Evolutionary conservation across 257 asterid species (phyloP), one percentile per base, ranked within the genome.

Genomic region (Paulownia fortunei): DNA sequence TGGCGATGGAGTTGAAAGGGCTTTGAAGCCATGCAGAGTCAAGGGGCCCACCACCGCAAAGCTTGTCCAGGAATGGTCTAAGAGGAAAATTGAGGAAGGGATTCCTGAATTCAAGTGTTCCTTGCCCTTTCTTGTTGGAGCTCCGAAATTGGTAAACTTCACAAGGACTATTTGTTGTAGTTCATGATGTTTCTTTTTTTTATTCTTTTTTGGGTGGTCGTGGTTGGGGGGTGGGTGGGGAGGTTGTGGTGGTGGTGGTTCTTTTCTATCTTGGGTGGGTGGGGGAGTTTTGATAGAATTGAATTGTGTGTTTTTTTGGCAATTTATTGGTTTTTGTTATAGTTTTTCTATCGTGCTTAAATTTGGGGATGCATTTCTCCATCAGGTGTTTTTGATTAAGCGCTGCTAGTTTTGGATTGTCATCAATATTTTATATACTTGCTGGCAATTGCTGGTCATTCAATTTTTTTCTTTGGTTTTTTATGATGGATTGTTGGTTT

Each of bases 111-210:
- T 69, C 47, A 76, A 82, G 76, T 86, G 89, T 62, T 70, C 82
- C 78, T 64, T 89, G 78, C 91, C 90, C n/a, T 89, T 92, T 69
- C 96, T 83, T 32, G 75, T 37, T 42, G 86, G 88, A 32, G 96
- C 93, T 55, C 92, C 95, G 0, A 88, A 81, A 83, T 71, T 56
- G 91, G 98, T 93, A 82, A 27, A 62, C 16, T 36, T 34, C 0
- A 30, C 36, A 26, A 11, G 62, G 52, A 0, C 11, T 30, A 21
- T 71, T 39, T 54, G 34, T 21, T 55, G 18, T 1, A 70, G 23
- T 34, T 34, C 16, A 23, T 13, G 12, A 46, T 54, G 34, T 59
- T 58, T 8, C 4, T 36, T 51, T 6, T 13, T 30, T 46, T 5
- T 16, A 15, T 16, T 12, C 6, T 11, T 26, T 62, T n/a, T 32